Evolutionary conservation across 2,329 filamentous ascomycete genomes (phyloP), one percentile per base, ranked within the genome.

Genomic region (Colletotrichum siamense): DNA sequence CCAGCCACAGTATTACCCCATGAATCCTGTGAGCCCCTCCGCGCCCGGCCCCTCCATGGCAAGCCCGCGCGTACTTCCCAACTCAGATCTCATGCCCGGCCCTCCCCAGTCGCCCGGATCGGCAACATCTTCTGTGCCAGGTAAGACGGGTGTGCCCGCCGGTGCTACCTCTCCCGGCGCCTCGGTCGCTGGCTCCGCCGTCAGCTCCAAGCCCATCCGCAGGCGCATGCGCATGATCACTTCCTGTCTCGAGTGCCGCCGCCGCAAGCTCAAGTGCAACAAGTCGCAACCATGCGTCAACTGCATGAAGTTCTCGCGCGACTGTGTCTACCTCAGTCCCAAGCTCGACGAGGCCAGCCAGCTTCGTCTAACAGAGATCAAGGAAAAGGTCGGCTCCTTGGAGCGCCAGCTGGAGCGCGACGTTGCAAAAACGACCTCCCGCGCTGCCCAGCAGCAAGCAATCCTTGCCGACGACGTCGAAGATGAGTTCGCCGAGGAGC

Each of bases 231-330:
- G 91, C 81, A 90, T 94, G 87, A 93, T 95, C 83, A 90, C 91
- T 77, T 93, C 92, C 32, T 95, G 93, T 82, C 88, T 94, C 39
- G 92, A 94, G 83, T 95, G 94, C 82, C 90, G 95, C 52, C 91
- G 94, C 26, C 90, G 95, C 55, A 96, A 96, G 84, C 87, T 96
- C 72, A 95, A 94, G 83, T 96, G 95, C 85, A 93, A 95, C 86
- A 95, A 95, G 84, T 88, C 83, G 24, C 90, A 94, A 67, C 94
- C 95, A 76, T 96, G 94, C 82, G 88, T 88, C 78, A 95, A 95
- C 83, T 94, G 92, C 83, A 85, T 85, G 77, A 90, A 89, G 79
- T 88, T 89, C 36, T 86, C 83, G 26, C 87, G 89, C 28, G 89
- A 91, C 24, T 92, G 90, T 79, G 81, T 94, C 49, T 95, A 94